Base-by-base conservation (phyloP, 2,329 filamentous ascomycete species). In the Talaromyces piceae region DNA sequence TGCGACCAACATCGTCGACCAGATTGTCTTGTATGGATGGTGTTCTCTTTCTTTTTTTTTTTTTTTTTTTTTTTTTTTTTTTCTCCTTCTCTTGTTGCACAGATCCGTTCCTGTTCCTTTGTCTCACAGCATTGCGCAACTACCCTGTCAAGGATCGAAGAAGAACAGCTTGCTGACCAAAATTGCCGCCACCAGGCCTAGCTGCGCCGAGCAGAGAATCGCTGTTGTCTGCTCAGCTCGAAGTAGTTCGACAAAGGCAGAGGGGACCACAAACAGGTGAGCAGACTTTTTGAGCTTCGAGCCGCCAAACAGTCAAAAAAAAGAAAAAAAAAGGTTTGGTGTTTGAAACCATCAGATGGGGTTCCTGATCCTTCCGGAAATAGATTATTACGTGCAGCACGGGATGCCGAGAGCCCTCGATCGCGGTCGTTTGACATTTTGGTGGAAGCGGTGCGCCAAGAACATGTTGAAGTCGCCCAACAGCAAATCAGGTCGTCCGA, bases 191-290 rank as follows among this genome's bases (percentile, higher is more conserved):
- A 31, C 22, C 48, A 86, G 82, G 59, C 74, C 78, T 18, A 79
- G 77, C 65, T 71, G 94, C 50, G 74, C 75, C 50, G 74, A 81
- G 52, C 84, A 89, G 65, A 84, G 84, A 68, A 83, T 96, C 57
- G 91, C 90, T 51, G 86, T 98, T 52, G 91, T 98, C 52, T 98
- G 93, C 73, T 98, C 93, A 55, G 93, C 93, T 39, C 80, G 93
- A 67, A 96, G 90, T 72, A 93, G 88, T 54, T 91, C 89, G 56
- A 95, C 91, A 67, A 98, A 98, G 74, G 82, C 84, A 50, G 89
- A 94, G 61, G 93, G 93, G 55, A 98, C 93, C 54, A 98, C 93
- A 31, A 97, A 94, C 72, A 82, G 90, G 87, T 91, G 73, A 81
- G 84, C 79, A 67, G 28, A 20, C 3, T 46, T 26, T 46, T 11